Base-by-base conservation (phyloP, 1,284 basidiomycete species). In the Stereum hirsutum region DNA sequence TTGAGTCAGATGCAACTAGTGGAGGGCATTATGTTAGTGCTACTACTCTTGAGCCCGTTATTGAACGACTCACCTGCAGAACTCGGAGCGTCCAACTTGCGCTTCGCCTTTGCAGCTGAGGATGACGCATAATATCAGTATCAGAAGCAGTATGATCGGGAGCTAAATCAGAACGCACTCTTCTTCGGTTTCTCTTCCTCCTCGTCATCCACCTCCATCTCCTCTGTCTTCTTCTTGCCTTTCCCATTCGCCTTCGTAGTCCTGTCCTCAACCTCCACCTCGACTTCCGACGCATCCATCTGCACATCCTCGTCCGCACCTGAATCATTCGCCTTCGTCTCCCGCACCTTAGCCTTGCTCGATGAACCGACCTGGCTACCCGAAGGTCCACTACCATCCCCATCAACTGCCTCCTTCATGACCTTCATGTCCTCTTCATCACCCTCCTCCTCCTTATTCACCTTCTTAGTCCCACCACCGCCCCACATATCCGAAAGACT, bases 401-500 rank as follows among this genome's bases (percentile, higher is more conserved):
- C n/a, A n/a, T n/a, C n/a, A n/a, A n/a, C n/a, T 19, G 24, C 34
- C 49, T 44, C n/a, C 21, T 27, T 39, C 41, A 47, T 4, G 39
- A 42, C 20, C 17, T 41, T 6, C 27, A 31, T 19, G 27, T 34
- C 19, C 12, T 49, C 28, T 12, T 51, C 47, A 25, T 41, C 33
- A 15, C 35, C 44, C 7, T 47, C 44, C 11, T 8, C 41, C n/a
- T 46, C 49, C 19, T 51, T 48, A 24, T 47, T 46, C 36, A 65
- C 63, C 54, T 65, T 73, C 58, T 75, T 78, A 48, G 8, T n/a
- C n/a, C n/a, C n/a, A n/a, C n/a, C n/a, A 30, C 63, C 66, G 30
- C 68, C 68, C 81, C 83, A 89, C 66, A 85, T 70, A 46, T 87
- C 82, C 47, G 73, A 70, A 26, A 89, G 69, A 53, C 65, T 86